A percentile compares a stretch with the other conserved stretches of the same genome.
Conservation (phyloP, 441 rosid species). For the Pelargonium australe region DNA sequence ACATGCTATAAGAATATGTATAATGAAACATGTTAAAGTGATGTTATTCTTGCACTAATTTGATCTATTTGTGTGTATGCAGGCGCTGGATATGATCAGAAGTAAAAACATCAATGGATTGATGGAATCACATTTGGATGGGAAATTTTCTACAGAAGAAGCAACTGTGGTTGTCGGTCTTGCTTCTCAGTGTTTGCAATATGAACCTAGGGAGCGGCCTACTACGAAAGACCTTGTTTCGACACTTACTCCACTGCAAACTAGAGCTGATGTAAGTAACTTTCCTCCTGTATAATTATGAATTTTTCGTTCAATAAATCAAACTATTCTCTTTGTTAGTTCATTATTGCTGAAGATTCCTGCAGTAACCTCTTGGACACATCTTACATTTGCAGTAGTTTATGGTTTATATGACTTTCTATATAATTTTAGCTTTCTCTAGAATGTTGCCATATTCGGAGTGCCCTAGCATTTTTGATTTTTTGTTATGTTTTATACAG, state of each 20-base stretch:
- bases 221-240: constrained; percentile 50
- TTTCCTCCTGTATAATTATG: constrained; percentile 9
- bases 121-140: constrained; percentile 82
- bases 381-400: neutral
- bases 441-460: neutral
- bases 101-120: constrained; percentile 46
- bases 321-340: neutral
- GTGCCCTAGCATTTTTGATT: neutral
- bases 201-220: constrained; percentile 64
- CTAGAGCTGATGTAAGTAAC: constrained; percentile 48
- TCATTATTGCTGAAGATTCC: neutral
- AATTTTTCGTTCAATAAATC: neutral
- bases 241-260: constrained; percentile 59
- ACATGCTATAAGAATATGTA: no score
- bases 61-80: constrained; percentile 21
- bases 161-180: constrained; percentile 57
- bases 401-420: neutral
- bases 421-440: neutral
- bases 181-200: constrained; percentile 66
- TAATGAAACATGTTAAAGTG: no score
- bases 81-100: constrained; percentile 76
- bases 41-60: constrained; percentile 11
- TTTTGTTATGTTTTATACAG: no score
- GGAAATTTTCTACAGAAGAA: constrained; percentile 61
- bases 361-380: neutral